Evolutionary conservation across 2,329 filamentous ascomycete species (phyloP).

Genomic region (Fusarium brevicatenulatum): DNA sequence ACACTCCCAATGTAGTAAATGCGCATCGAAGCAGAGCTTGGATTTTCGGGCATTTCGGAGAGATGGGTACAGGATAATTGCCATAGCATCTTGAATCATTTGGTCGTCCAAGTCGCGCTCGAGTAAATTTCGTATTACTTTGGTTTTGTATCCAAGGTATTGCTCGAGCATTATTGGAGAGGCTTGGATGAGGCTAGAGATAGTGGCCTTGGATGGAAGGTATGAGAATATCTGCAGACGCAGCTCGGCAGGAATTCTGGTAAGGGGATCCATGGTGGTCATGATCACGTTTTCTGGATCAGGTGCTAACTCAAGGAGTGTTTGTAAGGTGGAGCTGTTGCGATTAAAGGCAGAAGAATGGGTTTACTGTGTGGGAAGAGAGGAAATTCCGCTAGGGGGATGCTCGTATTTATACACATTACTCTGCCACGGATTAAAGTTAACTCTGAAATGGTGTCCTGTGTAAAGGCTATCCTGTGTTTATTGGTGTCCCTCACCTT

Average conservation of each 20-base stretch:
- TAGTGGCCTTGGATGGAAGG: slow-evolving; percentile 1
- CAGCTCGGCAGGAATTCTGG: slow-evolving; percentile 8
- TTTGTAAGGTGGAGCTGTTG: neutral
- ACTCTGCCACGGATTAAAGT: neutral
- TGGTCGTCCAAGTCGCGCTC: neutral
- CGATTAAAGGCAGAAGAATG: neutral
- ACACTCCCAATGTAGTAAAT: neutral
- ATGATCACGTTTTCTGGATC: neutral
- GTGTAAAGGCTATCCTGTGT: neutral
- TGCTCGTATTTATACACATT: neutral
- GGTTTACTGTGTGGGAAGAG: neutral
- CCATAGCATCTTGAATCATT: slow-evolving; percentile 26
- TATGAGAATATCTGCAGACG: neutral
- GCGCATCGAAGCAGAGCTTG: rapidly evolving
- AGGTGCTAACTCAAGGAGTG: too few relatives aligned
- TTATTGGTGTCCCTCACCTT: too few relatives aligned
- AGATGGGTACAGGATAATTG: neutral
- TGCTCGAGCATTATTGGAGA: slow-evolving; percentile 15
- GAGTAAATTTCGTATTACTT: neutral
- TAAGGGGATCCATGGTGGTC: slow-evolving; percentile 10
- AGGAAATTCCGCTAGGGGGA: too few relatives aligned
- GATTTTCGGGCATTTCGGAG: too few relatives aligned
- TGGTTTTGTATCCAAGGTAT: neutral
- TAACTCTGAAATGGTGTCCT: neutral
- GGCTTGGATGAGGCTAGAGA: neutral